Conservation (phyloP, 306 rosid species). For the Rosa multiflora region DNA sequence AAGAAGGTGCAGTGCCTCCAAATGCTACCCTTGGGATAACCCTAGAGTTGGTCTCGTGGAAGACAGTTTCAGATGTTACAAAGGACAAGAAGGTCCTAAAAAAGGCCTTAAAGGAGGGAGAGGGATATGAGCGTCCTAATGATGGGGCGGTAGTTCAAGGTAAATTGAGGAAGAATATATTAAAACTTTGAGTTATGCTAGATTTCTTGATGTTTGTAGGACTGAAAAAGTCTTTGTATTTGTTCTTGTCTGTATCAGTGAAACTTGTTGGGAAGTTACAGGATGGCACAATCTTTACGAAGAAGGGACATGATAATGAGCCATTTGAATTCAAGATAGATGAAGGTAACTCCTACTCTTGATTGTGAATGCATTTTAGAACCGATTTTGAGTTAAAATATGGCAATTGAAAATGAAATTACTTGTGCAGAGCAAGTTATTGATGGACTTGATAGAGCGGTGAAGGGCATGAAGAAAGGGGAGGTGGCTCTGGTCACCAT, state of each 20-base stretch:
- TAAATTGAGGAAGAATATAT: background rate
- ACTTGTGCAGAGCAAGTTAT: constrained; percentile 67
- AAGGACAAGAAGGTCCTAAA: constrained; percentile 71
- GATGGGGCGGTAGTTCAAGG: constrained; percentile 71
- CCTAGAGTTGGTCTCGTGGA: constrained; percentile 83
- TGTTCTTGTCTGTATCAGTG: constrained; percentile 42
- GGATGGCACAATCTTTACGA: constrained; percentile 60
- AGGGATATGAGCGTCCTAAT: constrained; percentile 80
- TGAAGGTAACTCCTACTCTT: constrained; percentile 45
- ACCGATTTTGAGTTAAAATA: background rate
- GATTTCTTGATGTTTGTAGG: background rate
- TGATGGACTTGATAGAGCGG: constrained; percentile 88
- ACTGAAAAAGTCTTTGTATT: background rate
- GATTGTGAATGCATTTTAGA: background rate
- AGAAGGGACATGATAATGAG: constrained; percentile 55
- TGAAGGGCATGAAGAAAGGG: constrained; percentile 82
- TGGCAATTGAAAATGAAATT: background rate
- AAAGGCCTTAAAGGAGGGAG: constrained; percentile 77
- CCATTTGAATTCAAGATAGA: constrained; percentile 72
- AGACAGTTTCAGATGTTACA: constrained; percentile 66
- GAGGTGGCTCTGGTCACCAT: constrained; percentile 69
- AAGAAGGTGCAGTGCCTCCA: constrained; percentile 71
- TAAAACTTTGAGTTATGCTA: constrained; percentile 17
- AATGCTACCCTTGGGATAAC: constrained; percentile 63
- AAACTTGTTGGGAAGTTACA: constrained; percentile 69